Conservation (phyloP, 1,284 basidiomycete genomes). For the Ceraceosorus bombacis region DNA sequence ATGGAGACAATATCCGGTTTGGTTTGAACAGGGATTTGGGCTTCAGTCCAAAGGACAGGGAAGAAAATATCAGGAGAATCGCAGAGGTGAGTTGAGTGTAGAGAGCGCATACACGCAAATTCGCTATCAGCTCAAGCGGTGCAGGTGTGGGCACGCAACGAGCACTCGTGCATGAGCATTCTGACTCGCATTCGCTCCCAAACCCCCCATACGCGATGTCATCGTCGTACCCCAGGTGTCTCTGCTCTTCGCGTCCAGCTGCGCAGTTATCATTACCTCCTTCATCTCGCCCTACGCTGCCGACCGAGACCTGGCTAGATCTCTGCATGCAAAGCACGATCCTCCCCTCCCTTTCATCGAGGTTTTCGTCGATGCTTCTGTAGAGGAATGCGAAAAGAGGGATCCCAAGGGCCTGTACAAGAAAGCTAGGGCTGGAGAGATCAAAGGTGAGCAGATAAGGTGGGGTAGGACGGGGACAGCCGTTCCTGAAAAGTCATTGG, state of each 20-base stretch:
- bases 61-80: slow-evolving; percentile 95
- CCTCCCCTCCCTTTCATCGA: slow-evolving; percentile 71
- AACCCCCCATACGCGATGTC: too few relatives aligned
- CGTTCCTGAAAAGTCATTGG: background rate
- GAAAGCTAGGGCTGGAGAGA: slow-evolving; percentile 89
- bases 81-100: slow-evolving; percentile 64
- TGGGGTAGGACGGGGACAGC: background rate
- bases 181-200: too few relatives aligned
- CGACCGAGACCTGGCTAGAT: slow-evolving; percentile 76
- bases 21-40: slow-evolving; percentile 97
- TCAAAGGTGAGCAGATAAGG: slow-evolving; percentile 64
- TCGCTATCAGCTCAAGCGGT: background rate
- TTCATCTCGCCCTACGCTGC: slow-evolving; percentile 94
- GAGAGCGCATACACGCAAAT: background rate
- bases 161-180: too few relatives aligned
- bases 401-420: slow-evolving; percentile 98
- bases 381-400: slow-evolving; percentile 76
- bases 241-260: slow-evolving; percentile 83
- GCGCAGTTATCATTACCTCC: slow-evolving; percentile 78
- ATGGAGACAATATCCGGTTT: slow-evolving; percentile 94
- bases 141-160: background rate
- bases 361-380: slow-evolving; percentile 87
- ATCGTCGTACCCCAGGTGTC: slow-evolving; percentile 61
- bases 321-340: slow-evolving; percentile 61
- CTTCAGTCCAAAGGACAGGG: slow-evolving; percentile 86